A percentile compares a stretch with the other conserved stretches of the same genome.
phyloP scores from a whole-genome alignment of 257 asterid genomes.

The Solanum okadae region DNA sequence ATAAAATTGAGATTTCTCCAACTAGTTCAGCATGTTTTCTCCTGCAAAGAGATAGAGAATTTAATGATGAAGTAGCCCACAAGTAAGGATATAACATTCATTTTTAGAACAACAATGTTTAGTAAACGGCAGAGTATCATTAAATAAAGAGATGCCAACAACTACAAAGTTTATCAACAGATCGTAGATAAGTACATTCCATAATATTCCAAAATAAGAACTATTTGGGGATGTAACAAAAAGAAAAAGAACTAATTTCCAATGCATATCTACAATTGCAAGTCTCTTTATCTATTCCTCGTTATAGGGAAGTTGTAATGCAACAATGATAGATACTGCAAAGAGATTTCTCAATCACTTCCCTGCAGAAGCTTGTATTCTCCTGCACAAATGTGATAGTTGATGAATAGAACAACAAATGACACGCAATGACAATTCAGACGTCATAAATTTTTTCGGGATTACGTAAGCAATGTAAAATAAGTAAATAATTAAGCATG shows the following conservation, averaged over 20 bases:
- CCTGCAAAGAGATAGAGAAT: conserved; percentile 39
- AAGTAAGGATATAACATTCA: neutral
- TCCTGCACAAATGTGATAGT: neutral
- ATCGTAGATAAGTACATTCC: neutral
- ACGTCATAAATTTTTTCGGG: neutral
- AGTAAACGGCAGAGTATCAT: neutral
- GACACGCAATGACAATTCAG: neutral
- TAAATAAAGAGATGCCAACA: neutral
- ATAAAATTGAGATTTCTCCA: conserved; percentile 78
- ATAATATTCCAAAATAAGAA: neutral
- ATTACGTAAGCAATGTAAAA: neutral
- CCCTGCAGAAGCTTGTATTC: neutral
- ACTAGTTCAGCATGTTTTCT: conserved; percentile 95
- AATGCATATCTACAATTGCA: neutral
- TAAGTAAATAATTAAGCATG: neutral
- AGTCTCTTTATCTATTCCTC: neutral
- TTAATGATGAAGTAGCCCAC: neutral
- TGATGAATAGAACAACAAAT: neutral
- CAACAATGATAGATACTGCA: neutral
- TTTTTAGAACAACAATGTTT: neutral
- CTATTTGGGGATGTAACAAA: neutral
- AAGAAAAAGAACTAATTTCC: neutral
- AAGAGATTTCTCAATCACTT: neutral
- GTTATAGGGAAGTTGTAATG: neutral
- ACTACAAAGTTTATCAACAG: neutral